Evolutionary conservation across 2,329 filamentous ascomycete genomes (phyloP), one percentile per base, ranked within the genome.

Genomic region (Diaporthe australafricana): DNA sequence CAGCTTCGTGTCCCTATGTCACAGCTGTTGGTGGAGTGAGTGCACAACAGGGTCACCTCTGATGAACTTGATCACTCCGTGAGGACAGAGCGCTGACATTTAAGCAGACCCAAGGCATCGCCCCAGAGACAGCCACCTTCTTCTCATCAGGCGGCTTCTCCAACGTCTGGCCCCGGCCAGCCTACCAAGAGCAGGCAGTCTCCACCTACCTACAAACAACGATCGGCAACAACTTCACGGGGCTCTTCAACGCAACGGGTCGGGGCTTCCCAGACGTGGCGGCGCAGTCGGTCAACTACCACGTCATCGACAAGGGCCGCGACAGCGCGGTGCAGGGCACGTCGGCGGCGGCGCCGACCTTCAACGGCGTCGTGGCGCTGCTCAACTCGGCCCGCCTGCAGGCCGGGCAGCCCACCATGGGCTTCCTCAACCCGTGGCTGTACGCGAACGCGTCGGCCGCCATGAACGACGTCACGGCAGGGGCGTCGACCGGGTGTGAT

Each of bases 1-100:
- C 92, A 0, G 88, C 87, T 0, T 87, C 87, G 0, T 94, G 92
- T 75, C 92, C 91, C 0, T 94, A 89, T 79, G 87, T 93, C 9
- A 94, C 92, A 0, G 82, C 87, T 2, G 88, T 94, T 1, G 92
- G 92, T 8, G 91, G 88, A 2, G 68, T 70, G 6, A 63, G 68
- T 70, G 22, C 42, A 63, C 1, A 8, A 6, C 17, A 32, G 20
- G 32, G 1, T 7, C 42, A 9, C 6, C 5, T 5, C 8, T 5
- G 22, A 16, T 38, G 14, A 11, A 57, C 7, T 7, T 20, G 11
- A n/a, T 32, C 2, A 11, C 5, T 2, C 27, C 17, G 2, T 14
- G 5, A 12, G n/a, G 16, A 45, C 6, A n/a, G 2, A 5, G 2
- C 5, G 50, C 45, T 52, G 2, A 27, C 42, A 16, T 12, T n/a